These are phyloP conservation scores for Pestalotiopsis fici DNA, from an alignment of 2,329 filamentous ascomycete genomes.

Conservation along the genomic window DNA sequence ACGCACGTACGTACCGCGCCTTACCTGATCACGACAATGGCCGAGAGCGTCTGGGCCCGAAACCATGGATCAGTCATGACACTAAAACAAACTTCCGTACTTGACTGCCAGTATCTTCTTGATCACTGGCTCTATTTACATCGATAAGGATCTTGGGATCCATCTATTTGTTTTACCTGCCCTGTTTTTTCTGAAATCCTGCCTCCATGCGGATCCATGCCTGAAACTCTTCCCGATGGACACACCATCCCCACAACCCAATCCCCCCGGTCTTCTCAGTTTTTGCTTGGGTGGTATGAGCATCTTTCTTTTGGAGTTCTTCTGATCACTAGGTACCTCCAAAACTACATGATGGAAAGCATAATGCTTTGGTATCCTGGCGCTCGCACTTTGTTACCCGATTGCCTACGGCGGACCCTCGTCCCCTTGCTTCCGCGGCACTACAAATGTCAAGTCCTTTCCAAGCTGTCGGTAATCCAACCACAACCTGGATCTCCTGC, in stretches of 20 bases:
- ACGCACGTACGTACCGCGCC: background rate
- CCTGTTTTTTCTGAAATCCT: background rate
- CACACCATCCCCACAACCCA: background rate
- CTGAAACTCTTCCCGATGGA: background rate
- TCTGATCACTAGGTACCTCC: too few relatives aligned
- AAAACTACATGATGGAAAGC: background rate
- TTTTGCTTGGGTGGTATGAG: background rate
- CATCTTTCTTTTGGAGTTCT: background rate
- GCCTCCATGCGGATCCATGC: background rate
- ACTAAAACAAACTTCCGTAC: background rate
- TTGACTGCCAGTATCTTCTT: background rate
- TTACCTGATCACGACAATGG: background rate
- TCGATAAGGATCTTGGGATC: background rate
- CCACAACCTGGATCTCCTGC: background rate
- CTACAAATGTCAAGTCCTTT: background rate
- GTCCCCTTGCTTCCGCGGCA: background rate
- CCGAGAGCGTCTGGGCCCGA: background rate
- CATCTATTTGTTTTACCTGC: background rate
- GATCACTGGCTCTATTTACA: background rate
- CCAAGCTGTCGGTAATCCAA: conserved; percentile 3
- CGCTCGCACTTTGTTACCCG: background rate
- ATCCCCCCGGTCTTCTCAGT: background rate
- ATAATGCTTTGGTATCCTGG: background rate
- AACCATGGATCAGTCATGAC: background rate
- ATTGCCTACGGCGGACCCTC: background rate